A percentile compares a stretch with the other conserved stretches of the same genome.
phyloP scores from a whole-genome alignment of 768 basidiomycete species.

The Boletus patriciae region DNA sequence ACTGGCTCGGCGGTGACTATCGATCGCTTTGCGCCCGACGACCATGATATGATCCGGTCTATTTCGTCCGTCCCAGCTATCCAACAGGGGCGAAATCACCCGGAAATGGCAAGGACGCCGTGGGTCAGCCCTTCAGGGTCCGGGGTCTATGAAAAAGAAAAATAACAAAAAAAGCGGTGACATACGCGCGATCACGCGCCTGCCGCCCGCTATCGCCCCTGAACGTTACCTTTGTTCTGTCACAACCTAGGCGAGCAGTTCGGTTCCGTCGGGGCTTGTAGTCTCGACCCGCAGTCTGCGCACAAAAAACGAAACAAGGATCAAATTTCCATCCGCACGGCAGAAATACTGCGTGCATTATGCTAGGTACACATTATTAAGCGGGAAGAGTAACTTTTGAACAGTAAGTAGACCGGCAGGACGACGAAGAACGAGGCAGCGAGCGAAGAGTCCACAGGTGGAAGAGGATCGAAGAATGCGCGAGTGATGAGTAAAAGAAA shows the following conservation, averaged over 20 bases:
- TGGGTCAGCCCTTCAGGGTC: too few species aligned
- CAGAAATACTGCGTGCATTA: slow-evolving; percentile 22
- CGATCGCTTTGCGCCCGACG: too few species aligned
- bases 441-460: not conserved
- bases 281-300: too few species aligned
- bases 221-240: not conserved
- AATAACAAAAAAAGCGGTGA: not conserved
- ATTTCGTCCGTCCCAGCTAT: too few species aligned
- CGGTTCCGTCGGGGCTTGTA: not conserved
- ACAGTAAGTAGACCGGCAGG: not conserved
- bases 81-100: too few species aligned
- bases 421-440: not conserved
- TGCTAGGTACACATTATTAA: slow-evolving; percentile 30
- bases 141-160: too few species aligned
- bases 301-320: not conserved
- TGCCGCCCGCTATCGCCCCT: not conserved
- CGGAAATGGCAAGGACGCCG: too few species aligned
- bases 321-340: not conserved
- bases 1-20: too few species aligned
- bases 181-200: not conserved
- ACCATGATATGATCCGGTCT: too few species aligned
- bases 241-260: not conserved
- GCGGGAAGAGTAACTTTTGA: slow-evolving; percentile 1
- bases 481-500: not conserved
- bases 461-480: not conserved